phyloP scores from a whole-genome alignment of 75 land plant genomes.

The Pinus albicaulis region DNA sequence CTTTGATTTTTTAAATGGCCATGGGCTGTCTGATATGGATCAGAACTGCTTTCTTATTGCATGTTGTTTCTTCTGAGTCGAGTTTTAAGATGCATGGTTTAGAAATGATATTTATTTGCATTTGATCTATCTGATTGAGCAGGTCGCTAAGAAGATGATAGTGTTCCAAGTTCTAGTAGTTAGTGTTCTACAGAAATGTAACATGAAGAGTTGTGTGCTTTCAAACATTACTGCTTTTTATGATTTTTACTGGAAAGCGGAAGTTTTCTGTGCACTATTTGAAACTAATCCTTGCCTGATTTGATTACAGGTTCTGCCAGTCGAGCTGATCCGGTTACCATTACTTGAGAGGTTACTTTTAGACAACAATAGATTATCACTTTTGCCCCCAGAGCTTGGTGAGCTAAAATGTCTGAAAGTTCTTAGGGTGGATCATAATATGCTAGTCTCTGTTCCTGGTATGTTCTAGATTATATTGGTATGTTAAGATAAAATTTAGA shows the following conservation, averaged over 20 bases:
- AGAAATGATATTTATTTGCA: constrained; percentile 2
- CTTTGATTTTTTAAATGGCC: not conserved
- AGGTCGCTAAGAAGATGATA: not conserved
- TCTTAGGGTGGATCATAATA: constrained; percentile 81
- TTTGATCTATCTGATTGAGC: not conserved
- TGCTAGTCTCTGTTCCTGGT: constrained; percentile 95
- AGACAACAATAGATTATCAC: constrained; percentile 79
- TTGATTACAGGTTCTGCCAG: constrained; percentile 61
- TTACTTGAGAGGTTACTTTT: constrained; percentile 80
- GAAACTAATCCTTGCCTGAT: not conserved
- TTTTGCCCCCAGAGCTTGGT: constrained; percentile 87
- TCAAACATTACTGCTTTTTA: not conserved
- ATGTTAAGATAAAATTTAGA: not conserved
- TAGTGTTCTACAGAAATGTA: not conserved
- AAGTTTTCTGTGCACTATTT: not conserved
- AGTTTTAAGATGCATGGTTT: not conserved
- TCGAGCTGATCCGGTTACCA: constrained; percentile 71
- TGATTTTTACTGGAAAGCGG: not conserved
- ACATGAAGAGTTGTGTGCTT: not conserved
- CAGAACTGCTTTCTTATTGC: not conserved
- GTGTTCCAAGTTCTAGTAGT: not conserved
- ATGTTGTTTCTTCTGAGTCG: not conserved
- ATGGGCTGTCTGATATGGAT: not conserved
- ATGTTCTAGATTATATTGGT: constrained; percentile 10
- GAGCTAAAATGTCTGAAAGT: constrained; percentile 81